Percentiles rank a stretch among this genome's conserved stretches.
These are phyloP conservation scores for Trichosporon asahii DNA, from an alignment of 1,284 basidiomycete genomes.

Conservation along the genomic window DNA sequence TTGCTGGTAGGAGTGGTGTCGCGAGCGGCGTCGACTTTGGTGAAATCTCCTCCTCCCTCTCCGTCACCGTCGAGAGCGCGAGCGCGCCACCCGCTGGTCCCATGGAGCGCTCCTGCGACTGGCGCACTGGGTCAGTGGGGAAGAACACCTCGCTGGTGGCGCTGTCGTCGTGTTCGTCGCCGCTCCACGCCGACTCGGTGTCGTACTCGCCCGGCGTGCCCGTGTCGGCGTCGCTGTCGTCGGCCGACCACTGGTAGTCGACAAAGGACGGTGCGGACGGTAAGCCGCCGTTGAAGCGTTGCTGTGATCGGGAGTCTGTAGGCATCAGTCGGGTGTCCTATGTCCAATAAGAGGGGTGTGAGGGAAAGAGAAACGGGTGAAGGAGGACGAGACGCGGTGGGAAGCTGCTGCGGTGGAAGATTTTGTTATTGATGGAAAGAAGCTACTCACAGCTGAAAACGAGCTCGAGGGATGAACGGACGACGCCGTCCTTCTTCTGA, in stretches of 20 bases:
- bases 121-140: slow-evolving; percentile 15
- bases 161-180: slow-evolving; percentile 28
- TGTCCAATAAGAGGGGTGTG: too few species aligned
- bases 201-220: slow-evolving; percentile 10
- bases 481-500: slow-evolving; percentile 22
- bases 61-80: slow-evolving; percentile 16
- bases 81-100: slow-evolving; percentile 7
- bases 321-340: background rate
- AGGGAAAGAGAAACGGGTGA: too few species aligned
- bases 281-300: slow-evolving; percentile 41
- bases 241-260: slow-evolving; percentile 27
- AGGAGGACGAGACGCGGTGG: background rate
- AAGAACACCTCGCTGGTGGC: slow-evolving; percentile 28
- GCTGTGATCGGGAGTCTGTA: slow-evolving; percentile 50
- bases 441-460: slow-evolving; percentile 52
- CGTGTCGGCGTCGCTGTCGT: slow-evolving; percentile 12
- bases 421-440: background rate
- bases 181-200: slow-evolving; percentile 23
- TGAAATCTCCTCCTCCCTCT: slow-evolving; percentile 10
- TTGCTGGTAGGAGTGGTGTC: slow-evolving; percentile 8
- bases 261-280: slow-evolving; percentile 49
- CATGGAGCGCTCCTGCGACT: background rate
- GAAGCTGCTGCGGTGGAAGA: background rate
- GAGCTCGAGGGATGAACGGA: slow-evolving; percentile 48
- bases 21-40: slow-evolving; percentile 11